Conservation (phyloP, 306 rosid species). For the Acmispon strigosus region DNA sequence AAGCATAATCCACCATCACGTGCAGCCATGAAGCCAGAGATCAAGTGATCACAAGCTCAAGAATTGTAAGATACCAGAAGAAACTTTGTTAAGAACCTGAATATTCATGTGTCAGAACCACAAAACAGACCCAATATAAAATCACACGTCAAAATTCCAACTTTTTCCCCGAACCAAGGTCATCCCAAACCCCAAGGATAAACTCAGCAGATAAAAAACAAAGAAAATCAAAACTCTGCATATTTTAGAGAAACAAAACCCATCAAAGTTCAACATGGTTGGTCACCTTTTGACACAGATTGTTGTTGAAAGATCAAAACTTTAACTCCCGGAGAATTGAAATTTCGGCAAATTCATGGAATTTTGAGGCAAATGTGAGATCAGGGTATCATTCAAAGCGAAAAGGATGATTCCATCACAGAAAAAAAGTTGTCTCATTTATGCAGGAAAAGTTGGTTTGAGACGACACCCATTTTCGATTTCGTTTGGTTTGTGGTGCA, state of each 20-base stretch:
- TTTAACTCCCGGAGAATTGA: constrained; percentile 12
- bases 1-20: not conserved
- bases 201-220: constrained; percentile 19
- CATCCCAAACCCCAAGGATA: constrained; percentile 20
- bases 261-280: constrained; percentile 18
- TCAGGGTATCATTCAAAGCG: constrained; percentile 36
- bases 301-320: constrained; percentile 29
- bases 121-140: constrained; percentile 11
- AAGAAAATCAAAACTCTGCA: constrained; percentile 8
- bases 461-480: constrained; percentile 27
- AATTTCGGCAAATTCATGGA: constrained; percentile 29
- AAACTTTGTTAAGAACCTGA: not conserved
- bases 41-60: constrained; percentile 35
- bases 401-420: not conserved
- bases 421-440: constrained; percentile 12
- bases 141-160: constrained; percentile 7
- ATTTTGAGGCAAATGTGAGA: constrained; percentile 41
- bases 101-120: constrained; percentile 8
- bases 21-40: constrained; percentile 26
- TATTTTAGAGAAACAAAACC: constrained; percentile 23
- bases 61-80: not conserved
- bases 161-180: constrained; percentile 15
- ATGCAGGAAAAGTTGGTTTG: constrained; percentile 7
- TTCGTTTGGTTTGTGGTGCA: not conserved
- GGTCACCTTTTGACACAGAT: constrained; percentile 46